Evolutionary conservation across 108 stramenopile genomes (phyloP).

Genomic region (Cyclotella choctawhatcheeana): DNA sequence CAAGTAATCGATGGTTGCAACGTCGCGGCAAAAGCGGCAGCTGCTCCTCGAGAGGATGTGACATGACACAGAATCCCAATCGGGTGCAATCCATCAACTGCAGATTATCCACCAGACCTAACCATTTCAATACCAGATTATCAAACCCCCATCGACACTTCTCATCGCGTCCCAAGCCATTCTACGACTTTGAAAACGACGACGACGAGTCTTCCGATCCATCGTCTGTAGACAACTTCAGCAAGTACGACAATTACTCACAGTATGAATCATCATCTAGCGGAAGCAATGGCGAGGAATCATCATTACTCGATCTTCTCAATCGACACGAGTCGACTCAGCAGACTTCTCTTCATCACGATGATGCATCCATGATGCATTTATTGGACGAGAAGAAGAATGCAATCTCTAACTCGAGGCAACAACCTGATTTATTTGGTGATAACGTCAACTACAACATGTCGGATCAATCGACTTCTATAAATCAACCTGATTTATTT

Average conservation of each 20-base stretch:
- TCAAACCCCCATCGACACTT: neutral
- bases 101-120: neutral
- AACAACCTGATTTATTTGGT: neutral
- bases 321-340: too few species aligned
- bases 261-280: slow-evolving; percentile 4
- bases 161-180: slow-evolving; percentile 45
- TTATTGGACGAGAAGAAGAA: neutral
- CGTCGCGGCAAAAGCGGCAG: neutral
- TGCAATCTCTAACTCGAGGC: neutral
- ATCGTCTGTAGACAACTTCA: slow-evolving; percentile 10
- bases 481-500: neutral
- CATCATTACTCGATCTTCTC: slow-evolving; percentile 26
- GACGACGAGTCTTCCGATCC: slow-evolving; percentile 10
- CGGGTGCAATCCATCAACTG: neutral
- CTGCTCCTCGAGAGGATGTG: too few species aligned
- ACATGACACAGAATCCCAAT: too few species aligned
- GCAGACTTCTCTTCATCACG: too few species aligned
- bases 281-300: neutral
- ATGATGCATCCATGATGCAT: neutral
- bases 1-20: neutral
- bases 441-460: too few species aligned
- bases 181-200: slow-evolving; percentile 31
- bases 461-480: too few species aligned
- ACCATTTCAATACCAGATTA: neutral
- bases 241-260: slow-evolving; percentile 20